Conservation (phyloP, 192 early-diverging fungal species). For the Backusella circina region DNA sequence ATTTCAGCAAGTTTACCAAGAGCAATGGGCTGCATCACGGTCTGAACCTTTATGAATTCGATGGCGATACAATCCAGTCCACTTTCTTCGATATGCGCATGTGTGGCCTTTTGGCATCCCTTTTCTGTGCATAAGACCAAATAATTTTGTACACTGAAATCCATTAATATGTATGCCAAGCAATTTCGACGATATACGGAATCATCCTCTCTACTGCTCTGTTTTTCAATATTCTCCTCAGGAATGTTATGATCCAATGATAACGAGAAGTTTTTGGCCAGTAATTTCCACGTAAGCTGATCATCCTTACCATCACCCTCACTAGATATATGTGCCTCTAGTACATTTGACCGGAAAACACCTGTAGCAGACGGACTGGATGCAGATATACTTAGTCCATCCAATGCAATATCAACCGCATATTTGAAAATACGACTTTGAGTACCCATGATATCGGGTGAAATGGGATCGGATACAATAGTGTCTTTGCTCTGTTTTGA, state of each 20-base stretch:
- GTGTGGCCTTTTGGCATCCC: background rate
- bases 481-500: slow-evolving; percentile 27
- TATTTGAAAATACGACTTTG: slow-evolving; percentile 27
- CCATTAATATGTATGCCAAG: slow-evolving; percentile 64
- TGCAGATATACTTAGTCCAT: slow-evolving; percentile 58
- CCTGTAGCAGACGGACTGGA: slow-evolving; percentile 53
- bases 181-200: slow-evolving; percentile 38
- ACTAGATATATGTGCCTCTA: slow-evolving; percentile 61
- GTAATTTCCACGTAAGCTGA: slow-evolving; percentile 47
- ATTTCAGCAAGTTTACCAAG: slow-evolving; percentile 61
- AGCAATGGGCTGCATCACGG: slow-evolving; percentile 70
- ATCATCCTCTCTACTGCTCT: background rate
- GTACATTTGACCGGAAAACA: slow-evolving; percentile 57
- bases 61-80: slow-evolving; percentile 42
- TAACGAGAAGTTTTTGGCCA: slow-evolving; percentile 52
- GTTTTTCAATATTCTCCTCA: slow-evolving; percentile 3
- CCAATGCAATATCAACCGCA: slow-evolving; percentile 55
- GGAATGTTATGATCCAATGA: slow-evolving; percentile 48
- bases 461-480: background rate
- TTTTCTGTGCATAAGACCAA: background rate
- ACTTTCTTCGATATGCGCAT: background rate
- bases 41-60: slow-evolving; percentile 57
- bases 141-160: slow-evolving; percentile 58
- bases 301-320: slow-evolving; percentile 13
- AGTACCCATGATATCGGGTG: background rate